phyloP scores from a whole-genome alignment of 805 yeast species.

The Isabelozyma rhagii region DNA sequence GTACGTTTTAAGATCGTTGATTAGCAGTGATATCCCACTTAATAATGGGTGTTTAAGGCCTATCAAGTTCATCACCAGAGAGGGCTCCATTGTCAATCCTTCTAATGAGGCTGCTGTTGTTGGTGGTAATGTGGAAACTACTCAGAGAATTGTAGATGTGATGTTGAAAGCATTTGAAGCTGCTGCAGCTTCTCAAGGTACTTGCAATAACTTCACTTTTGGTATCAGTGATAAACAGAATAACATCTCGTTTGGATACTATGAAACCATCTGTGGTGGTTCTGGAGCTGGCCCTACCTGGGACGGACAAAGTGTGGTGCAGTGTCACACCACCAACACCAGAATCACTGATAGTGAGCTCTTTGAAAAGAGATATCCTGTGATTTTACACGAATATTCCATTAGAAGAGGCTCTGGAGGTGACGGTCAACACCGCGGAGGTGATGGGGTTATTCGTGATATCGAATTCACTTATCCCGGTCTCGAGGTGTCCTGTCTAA shows the following conservation, averaged over 20 bases:
- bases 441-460: constrained; percentile 83
- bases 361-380: constrained; percentile 86
- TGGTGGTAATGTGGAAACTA: constrained; percentile 87
- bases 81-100: constrained; percentile 56
- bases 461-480: constrained; percentile 59
- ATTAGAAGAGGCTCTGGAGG: constrained; percentile 81
- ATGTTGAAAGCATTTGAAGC: constrained; percentile 82
- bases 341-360: constrained; percentile 89
- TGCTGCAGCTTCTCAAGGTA: constrained; percentile 95
- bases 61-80: constrained; percentile 50
- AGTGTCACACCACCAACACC: constrained; percentile 92
- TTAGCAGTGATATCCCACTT: constrained; percentile 83
- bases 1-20: constrained; percentile 81
- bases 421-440: constrained; percentile 66
- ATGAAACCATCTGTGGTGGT: constrained; percentile 95
- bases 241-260: constrained; percentile 76
- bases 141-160: constrained; percentile 90
- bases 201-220: constrained; percentile 91
- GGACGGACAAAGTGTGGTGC: constrained; percentile 88
- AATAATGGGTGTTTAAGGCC: constrained; percentile 92
- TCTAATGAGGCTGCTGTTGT: constrained; percentile 87
- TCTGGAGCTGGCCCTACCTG: constrained; percentile 88
- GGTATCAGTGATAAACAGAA: constrained; percentile 65
- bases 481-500: constrained; percentile 68
- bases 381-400: constrained; percentile 66